phyloP scores from a whole-genome alignment of 2,329 filamentous ascomycete genomes.

The Ophiocordyceps sinensis region DNA sequence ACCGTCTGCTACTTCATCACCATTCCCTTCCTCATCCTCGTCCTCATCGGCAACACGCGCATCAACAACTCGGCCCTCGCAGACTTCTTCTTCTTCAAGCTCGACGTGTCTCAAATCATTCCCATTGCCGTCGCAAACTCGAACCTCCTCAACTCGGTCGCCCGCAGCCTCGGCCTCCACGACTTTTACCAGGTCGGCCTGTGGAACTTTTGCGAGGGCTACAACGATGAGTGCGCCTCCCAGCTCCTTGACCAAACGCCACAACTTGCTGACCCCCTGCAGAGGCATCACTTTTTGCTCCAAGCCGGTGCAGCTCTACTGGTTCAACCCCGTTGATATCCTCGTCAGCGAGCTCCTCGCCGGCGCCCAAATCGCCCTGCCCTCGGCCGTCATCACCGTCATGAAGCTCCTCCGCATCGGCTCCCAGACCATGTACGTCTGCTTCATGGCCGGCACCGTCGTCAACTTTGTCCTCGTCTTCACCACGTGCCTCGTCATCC shows the following conservation, averaged over 20 bases:
- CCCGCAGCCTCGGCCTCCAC: slow-evolving; percentile 71
- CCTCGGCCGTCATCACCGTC: slow-evolving; percentile 56
- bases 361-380: slow-evolving; percentile 71
- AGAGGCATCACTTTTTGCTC: slow-evolving; percentile 68
- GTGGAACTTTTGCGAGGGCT: slow-evolving; percentile 88
- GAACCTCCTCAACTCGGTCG: slow-evolving; percentile 71
- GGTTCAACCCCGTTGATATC: slow-evolving; percentile 83
- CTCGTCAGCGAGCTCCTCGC: slow-evolving; percentile 65
- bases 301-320: slow-evolving; percentile 55
- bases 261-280: neutral
- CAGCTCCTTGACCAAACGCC: neutral
- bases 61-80: slow-evolving; percentile 45
- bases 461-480: slow-evolving; percentile 62
- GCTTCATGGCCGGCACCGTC: slow-evolving; percentile 61
- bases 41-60: slow-evolving; percentile 60
- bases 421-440: slow-evolving; percentile 77
- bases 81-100: slow-evolving; percentile 69
- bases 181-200: slow-evolving; percentile 90
- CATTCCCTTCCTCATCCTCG: slow-evolving; percentile 66
- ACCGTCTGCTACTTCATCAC: slow-evolving; percentile 59
- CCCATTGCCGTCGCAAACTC: slow-evolving; percentile 57
- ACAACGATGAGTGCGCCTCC: slow-evolving; percentile 40
- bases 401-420: slow-evolving; percentile 60
- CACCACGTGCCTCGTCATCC: slow-evolving; percentile 39
- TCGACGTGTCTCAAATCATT: slow-evolving; percentile 73